Conservation (phyloP, 805 yeast species). For the Candida xyloterini region DNA sequence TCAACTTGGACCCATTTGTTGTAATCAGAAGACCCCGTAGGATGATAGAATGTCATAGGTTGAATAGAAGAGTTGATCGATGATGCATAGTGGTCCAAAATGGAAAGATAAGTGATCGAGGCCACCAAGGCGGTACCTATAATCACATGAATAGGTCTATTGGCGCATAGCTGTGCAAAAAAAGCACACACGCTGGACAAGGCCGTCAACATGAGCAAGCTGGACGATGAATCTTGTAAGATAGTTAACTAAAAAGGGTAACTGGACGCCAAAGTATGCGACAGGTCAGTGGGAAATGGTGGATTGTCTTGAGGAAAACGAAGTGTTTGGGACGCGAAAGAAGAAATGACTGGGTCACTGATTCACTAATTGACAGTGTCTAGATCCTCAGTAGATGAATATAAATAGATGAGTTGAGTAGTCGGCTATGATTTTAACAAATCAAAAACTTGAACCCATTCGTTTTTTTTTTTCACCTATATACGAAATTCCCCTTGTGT, state of each 20-base stretch:
- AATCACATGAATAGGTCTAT: constrained; percentile 83
- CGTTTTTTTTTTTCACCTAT: constrained; percentile 9
- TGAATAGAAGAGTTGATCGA: constrained; percentile 13
- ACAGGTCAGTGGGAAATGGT: constrained; percentile 7
- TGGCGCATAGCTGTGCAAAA: constrained; percentile 54
- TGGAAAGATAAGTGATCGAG: constrained; percentile 73
- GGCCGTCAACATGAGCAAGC: constrained; percentile 14
- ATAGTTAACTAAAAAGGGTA: neutral
- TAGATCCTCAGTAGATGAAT: neutral
- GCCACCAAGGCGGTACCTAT: constrained; percentile 70
- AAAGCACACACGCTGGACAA: constrained; percentile 28
- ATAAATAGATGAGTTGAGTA: neutral
- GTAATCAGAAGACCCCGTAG: constrained; percentile 33
- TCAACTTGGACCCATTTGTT: constrained; percentile 49
- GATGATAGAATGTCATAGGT: constrained; percentile 36
- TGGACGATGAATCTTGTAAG: neutral
- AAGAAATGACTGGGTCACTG: neutral
- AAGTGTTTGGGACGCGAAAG: constrained; percentile 1
- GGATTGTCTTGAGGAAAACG: constrained; percentile 1
- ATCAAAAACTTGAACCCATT: constrained; percentile 9
- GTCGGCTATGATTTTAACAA: neutral
- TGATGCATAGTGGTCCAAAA: constrained; percentile 60
- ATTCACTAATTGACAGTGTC: neutral
- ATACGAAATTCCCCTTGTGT: constrained; percentile 7
- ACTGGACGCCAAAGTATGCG: constrained; percentile 1